phyloP scores from a whole-genome alignment of 345 rosid species.

The Iberis pinnata region DNA sequence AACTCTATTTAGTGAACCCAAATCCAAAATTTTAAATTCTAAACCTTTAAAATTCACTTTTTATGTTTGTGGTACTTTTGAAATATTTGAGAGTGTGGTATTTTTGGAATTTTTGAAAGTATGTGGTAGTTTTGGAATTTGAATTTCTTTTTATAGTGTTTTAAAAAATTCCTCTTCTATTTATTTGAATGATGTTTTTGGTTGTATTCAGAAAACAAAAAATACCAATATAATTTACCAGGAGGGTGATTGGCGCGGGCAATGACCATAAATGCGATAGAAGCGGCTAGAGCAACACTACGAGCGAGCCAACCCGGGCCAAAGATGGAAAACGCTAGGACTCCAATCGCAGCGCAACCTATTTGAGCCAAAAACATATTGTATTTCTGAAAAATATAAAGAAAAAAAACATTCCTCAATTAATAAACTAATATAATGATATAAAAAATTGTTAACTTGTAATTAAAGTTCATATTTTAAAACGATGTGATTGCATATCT shows the following conservation, averaged over 20 bases:
- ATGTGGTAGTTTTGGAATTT: too few species aligned
- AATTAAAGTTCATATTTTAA: too few species aligned
- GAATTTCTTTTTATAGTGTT: too few species aligned
- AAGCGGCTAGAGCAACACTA: conserved; percentile 65
- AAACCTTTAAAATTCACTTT: too few species aligned
- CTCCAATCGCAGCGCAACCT: conserved; percentile 90
- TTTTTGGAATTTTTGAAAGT: too few species aligned
- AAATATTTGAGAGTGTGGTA: too few species aligned
- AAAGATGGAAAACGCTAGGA: conserved; percentile 53
- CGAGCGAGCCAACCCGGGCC: conserved; percentile 91
- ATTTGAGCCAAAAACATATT: conserved; percentile 87
- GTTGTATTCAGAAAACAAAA: not conserved
- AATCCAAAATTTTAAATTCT: too few species aligned
- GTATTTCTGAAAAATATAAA: conserved; percentile 63
- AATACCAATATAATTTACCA: conserved; percentile 33
- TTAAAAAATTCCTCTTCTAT: not conserved
- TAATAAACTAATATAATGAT: not conserved
- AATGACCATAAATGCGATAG: conserved; percentile 74
- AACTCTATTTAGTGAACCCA: too few species aligned
- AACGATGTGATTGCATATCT: too few species aligned
- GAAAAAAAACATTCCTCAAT: not conserved
- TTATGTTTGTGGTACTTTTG: too few species aligned
- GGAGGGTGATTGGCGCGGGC: conserved; percentile 78
- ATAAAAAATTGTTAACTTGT: not conserved
- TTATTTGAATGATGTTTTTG: too few species aligned